phyloP scores from a whole-genome alignment of 768 basidiomycete species.

The Pisolithus albus region DNA sequence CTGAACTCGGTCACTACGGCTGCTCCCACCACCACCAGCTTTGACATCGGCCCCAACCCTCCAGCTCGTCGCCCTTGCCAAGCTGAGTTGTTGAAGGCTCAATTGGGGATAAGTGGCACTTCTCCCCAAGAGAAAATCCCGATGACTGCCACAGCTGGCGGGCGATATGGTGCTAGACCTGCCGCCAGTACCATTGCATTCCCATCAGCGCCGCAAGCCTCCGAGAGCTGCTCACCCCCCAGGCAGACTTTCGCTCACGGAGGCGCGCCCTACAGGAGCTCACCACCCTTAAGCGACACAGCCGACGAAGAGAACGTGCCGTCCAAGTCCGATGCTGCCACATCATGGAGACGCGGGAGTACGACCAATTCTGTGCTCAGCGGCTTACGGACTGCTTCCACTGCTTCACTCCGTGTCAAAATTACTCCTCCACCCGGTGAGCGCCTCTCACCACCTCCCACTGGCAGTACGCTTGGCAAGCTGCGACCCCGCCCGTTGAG shows the following conservation, averaged over 20 bases:
- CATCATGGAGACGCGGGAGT: constrained; percentile 74
- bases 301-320: constrained; percentile 30
- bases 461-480: constrained; percentile 24
- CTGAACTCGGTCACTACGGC: constrained; percentile 60
- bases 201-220: constrained; percentile 38
- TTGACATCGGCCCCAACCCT: constrained; percentile 56
- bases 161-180: constrained; percentile 63
- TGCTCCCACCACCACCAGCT: constrained; percentile 56
- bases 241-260: constrained; percentile 63
- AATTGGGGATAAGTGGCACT: constrained; percentile 38
- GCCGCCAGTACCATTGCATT: constrained; percentile 34
- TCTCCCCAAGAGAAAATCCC: constrained; percentile 52
- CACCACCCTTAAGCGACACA: constrained; percentile 32
- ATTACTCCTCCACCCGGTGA: constrained; percentile 68
- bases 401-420: constrained; percentile 55
- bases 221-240: constrained; percentile 37
- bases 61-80: constrained; percentile 66
- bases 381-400: constrained; percentile 52
- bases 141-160: constrained; percentile 75
- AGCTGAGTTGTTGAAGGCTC: constrained; percentile 57
- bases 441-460: constrained; percentile 47
- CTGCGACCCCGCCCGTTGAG: constrained; percentile 64
- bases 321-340: constrained; percentile 77
- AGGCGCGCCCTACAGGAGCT: constrained; percentile 60
- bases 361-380: constrained; percentile 65